Evolutionary conservation across 1,284 basidiomycete genomes (phyloP).

Genomic region (Leccinum fallax): DNA sequence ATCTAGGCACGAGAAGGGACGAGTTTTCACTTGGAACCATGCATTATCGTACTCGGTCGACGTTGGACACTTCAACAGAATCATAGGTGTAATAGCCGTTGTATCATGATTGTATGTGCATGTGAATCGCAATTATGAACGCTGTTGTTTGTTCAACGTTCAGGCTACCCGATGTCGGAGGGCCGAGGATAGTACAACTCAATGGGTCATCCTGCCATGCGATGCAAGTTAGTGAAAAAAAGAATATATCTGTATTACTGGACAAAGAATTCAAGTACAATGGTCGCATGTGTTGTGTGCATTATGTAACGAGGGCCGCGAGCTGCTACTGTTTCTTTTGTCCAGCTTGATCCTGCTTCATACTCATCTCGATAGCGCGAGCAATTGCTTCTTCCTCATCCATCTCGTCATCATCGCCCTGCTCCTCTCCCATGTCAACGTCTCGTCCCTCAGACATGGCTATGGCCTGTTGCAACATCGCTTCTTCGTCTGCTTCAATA

Average conservation of each 20-base stretch:
- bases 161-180: not conserved
- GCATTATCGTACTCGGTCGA: constrained; percentile 1
- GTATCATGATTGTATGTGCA: constrained; percentile 1
- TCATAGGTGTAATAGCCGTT: not conserved
- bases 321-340: constrained; percentile 34
- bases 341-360: constrained; percentile 47
- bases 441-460: constrained; percentile 55
- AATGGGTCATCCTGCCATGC: not conserved
- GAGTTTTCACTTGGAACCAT: constrained; percentile 13
- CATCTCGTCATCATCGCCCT: constrained; percentile 46
- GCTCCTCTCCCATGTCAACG: constrained; percentile 41
- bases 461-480: constrained; percentile 64
- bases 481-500: constrained; percentile 65
- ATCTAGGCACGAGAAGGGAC: not conserved
- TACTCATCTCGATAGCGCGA: constrained; percentile 62
- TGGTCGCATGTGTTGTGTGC: constrained; percentile 1
- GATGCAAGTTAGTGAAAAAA: not conserved
- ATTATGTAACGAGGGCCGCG: not conserved
- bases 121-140: not conserved
- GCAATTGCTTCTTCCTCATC: constrained; percentile 60
- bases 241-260: constrained; percentile 4
- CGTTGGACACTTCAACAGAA: not conserved
- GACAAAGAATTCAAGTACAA: constrained; percentile 1
- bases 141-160: not conserved
- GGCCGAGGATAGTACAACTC: not conserved